These are phyloP conservation scores for Xylogone sp. DNA, from an alignment of 2,329 filamentous ascomycete genomes.

Conservation along the genomic window DNA sequence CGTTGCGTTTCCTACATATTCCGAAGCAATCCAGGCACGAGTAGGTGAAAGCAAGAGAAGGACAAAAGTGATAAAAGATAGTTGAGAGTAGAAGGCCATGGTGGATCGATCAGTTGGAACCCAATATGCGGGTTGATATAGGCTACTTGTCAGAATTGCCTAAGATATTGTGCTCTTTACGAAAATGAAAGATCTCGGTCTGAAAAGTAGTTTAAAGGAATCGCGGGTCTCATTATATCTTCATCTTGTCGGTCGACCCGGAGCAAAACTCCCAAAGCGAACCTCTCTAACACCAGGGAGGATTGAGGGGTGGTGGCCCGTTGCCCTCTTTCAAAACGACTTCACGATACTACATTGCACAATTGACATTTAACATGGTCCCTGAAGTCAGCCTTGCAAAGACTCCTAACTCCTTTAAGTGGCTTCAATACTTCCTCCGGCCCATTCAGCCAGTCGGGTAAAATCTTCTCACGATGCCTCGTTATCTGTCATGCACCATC, in stretches of 20 bases:
- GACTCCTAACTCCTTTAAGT: background rate
- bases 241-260: no score
- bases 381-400: background rate
- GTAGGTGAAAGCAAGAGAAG: background rate
- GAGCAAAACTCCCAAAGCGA: no score
- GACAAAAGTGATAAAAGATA: background rate
- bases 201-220: no score
- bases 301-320: background rate
- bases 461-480: background rate
- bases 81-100: background rate
- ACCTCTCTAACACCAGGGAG: no score
- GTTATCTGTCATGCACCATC: background rate
- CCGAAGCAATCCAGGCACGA: background rate
- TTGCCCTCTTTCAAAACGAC: background rate
- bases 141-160: no score
- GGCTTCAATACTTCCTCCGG: background rate
- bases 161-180: no score
- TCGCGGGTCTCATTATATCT: no score
- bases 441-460: background rate
- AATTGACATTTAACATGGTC: background rate
- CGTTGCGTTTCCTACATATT: background rate
- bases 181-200: no score
- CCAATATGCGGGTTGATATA: no score
- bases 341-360: background rate
- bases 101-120: background rate